A percentile compares a stretch with the other conserved stretches of the same genome.
Evolutionary conservation across 2,329 filamentous ascomycete species (phyloP).

Genomic region (Helotiales sp.): DNA sequence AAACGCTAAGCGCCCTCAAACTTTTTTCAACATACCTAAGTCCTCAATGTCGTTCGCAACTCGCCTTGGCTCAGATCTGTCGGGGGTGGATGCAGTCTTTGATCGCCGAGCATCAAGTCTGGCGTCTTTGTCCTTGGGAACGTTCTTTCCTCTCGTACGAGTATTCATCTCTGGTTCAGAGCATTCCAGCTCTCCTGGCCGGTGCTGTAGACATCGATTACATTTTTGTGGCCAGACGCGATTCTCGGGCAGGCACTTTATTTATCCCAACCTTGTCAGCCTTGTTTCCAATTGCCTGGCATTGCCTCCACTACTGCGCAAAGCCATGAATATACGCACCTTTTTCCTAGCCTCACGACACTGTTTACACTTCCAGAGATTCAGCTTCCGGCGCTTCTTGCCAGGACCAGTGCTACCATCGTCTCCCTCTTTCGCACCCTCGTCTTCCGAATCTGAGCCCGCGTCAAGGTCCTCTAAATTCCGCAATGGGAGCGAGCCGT

Average conservation of each 20-base stretch:
- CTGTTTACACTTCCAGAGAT: constrained; percentile 28
- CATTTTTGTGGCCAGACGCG: constrained; percentile 29
- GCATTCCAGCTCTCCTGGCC: constrained; percentile 23
- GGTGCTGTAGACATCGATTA: constrained; percentile 22
- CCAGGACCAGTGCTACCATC: background rate
- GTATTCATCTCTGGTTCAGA: constrained; percentile 25
- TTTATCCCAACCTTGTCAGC: constrained; percentile 6
- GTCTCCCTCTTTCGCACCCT: constrained; percentile 7
- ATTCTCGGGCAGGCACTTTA: constrained; percentile 24
- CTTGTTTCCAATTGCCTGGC: background rate
- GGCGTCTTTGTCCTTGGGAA: constrained; percentile 7
- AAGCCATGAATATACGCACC: constrained; percentile 7
- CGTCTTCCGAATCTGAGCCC: background rate
- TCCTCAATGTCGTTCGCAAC: constrained; percentile 16
- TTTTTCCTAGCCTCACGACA: constrained; percentile 30
- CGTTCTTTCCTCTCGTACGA: constrained; percentile 23
- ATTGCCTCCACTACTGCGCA: background rate
- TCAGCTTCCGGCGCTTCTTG: constrained; percentile 26
- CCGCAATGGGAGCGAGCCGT: background rate
- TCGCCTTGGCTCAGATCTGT: constrained; percentile 9
- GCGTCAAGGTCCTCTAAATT: constrained; percentile 1
- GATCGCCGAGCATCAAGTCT: background rate
- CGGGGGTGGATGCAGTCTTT: constrained; percentile 5
- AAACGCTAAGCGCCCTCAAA: background rate
- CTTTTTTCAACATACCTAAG: background rate